Conservation (phyloP, 495 filamentous ascomycete species). For the Tuber indicum region DNA sequence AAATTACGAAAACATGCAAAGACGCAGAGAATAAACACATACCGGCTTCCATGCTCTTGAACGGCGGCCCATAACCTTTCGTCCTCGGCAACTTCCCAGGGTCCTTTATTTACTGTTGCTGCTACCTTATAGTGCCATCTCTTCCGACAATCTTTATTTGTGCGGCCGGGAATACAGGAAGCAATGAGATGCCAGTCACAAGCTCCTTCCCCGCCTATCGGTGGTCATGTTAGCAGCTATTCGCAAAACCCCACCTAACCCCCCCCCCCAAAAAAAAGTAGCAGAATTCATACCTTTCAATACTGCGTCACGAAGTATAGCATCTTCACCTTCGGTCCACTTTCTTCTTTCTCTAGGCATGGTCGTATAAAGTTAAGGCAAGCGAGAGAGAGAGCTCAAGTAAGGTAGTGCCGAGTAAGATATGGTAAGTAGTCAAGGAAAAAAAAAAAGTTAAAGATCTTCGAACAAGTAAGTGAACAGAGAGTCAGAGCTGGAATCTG, state of each 20-base stretch:
- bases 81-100: constrained; percentile 46
- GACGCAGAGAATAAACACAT: constrained; percentile 1
- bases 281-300: constrained; percentile 35
- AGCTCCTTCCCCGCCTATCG: constrained; percentile 31
- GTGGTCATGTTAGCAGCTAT: constrained; percentile 8
- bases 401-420: not conserved
- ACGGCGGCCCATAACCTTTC: constrained; percentile 42
- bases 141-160: constrained; percentile 47
- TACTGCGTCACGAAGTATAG: constrained; percentile 40
- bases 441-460: not conserved
- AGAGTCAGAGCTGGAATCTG: not conserved
- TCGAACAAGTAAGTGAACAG: not conserved
- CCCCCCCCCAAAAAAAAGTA: constrained; percentile 1
- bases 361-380: constrained; percentile 2
- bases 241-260: not conserved
- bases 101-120: constrained; percentile 46
- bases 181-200: constrained; percentile 44
- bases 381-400: not conserved
- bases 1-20: not conserved
- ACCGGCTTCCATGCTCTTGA: constrained; percentile 42
- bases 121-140: constrained; percentile 46
- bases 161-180: constrained; percentile 43
- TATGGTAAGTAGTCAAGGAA: not conserved
- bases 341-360: constrained; percentile 41
- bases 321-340: constrained; percentile 42